Percentiles rank a stretch among this genome's conserved stretches.
These are phyloP conservation scores for Zygoascus hellenicus DNA, from an alignment of 1,139 yeast species.

Conservation along the genomic window DNA sequence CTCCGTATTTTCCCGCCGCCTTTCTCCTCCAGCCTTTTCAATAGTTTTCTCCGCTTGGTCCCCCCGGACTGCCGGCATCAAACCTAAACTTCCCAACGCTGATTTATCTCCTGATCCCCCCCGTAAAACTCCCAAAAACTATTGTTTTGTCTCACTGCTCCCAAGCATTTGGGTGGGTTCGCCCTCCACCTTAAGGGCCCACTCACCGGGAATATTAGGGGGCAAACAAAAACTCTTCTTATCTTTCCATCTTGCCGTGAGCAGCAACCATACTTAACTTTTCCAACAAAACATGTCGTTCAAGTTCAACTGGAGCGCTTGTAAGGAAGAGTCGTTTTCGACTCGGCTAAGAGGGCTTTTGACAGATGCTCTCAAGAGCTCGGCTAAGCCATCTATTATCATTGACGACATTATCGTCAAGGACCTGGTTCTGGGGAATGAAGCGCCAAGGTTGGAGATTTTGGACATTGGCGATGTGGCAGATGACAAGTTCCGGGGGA, in stretches of 20 bases:
- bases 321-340: slow-evolving; percentile 60
- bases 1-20: too few relatives aligned
- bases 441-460: slow-evolving; percentile 69
- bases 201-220: slow-evolving; percentile 1
- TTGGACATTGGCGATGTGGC: slow-evolving; percentile 71
- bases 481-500: slow-evolving; percentile 63
- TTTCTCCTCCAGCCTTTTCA: too few relatives aligned
- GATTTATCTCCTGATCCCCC: not conserved
- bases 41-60: too few relatives aligned
- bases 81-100: not conserved
- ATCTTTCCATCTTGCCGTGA: slow-evolving; percentile 4
- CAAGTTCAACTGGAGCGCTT: slow-evolving; percentile 73
- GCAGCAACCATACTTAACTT: not conserved
- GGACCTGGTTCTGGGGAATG: slow-evolving; percentile 71
- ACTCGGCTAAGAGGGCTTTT: slow-evolving; percentile 63
- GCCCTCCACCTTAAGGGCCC: not conserved
- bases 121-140: not conserved
- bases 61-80: not conserved
- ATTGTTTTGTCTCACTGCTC: not conserved
- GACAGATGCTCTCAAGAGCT: slow-evolving; percentile 67
- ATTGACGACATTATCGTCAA: slow-evolving; percentile 69
- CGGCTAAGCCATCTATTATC: slow-evolving; percentile 70
- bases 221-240: slow-evolving; percentile 1
- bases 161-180: not conserved
- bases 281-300: slow-evolving; percentile 51